These are phyloP conservation scores for Picea glauca DNA, from an alignment of 75 land plant species.

Conservation along the genomic window DNA sequence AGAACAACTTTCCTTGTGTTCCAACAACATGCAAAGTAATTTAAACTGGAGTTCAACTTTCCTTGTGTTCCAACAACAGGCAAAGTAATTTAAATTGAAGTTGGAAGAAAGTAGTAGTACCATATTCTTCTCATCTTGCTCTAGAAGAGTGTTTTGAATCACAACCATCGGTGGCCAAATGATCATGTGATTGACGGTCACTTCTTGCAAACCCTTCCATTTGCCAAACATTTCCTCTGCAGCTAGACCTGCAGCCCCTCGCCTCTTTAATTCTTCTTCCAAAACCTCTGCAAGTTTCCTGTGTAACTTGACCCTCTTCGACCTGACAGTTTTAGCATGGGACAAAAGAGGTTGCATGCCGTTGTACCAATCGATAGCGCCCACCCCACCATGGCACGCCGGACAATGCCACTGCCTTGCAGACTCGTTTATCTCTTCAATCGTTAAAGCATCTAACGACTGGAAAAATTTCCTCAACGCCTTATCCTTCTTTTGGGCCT, in stretches of 20 bases:
- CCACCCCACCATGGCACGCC: slow-evolving; percentile 83
- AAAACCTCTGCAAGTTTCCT: slow-evolving; percentile 63
- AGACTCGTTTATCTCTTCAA: slow-evolving; percentile 60
- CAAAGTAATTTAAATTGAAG: no score
- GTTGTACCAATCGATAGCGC: slow-evolving; percentile 90
- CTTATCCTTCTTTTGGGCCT: slow-evolving; percentile 57
- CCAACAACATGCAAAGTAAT: no score
- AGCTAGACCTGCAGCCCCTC: slow-evolving; percentile 48
- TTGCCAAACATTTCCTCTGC: slow-evolving; percentile 63
- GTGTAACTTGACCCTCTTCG: slow-evolving; percentile 70
- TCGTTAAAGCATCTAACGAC: slow-evolving; percentile 42
- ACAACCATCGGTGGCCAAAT: slow-evolving; percentile 93
- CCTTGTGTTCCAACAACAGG: no score
- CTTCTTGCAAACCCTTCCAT: slow-evolving; percentile 66
- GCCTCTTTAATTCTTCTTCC: slow-evolving; percentile 63
- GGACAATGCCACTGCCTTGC: slow-evolving; percentile 98
- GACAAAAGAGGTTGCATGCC: slow-evolving; percentile 78
- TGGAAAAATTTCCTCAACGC: slow-evolving; percentile 74
- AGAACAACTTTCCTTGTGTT: no score
- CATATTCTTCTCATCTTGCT: slow-evolving; percentile 64
- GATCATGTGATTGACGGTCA: slow-evolving; percentile 38
- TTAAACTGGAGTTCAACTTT: no score
- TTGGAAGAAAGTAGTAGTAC: slow-evolving; percentile 18
- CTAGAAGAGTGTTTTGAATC: slow-evolving; percentile 63
- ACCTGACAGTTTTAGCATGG: slow-evolving; percentile 81